Evolutionary conservation across 2,329 filamentous ascomycete species (phyloP).

Genomic region (Hypoxylon sp.): DNA sequence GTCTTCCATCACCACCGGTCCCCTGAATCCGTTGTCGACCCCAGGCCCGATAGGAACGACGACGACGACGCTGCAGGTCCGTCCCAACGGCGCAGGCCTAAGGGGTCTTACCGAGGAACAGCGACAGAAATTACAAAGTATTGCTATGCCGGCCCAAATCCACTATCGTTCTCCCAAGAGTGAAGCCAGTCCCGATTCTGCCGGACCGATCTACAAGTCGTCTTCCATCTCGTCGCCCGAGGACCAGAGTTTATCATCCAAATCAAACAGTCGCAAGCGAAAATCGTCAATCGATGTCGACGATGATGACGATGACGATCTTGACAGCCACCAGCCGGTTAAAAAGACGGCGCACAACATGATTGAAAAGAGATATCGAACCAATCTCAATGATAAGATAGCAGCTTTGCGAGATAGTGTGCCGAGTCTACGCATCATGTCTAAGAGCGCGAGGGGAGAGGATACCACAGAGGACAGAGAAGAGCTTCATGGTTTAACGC

Average conservation of each 20-base stretch:
- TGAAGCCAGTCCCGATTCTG: slow-evolving; percentile 66
- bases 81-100: slow-evolving; percentile 44
- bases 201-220: slow-evolving; percentile 57
- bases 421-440: slow-evolving; percentile 86
- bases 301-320: slow-evolving; percentile 67
- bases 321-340: slow-evolving; percentile 63
- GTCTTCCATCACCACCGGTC: slow-evolving; percentile 47
- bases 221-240: slow-evolving; percentile 69
- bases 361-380: slow-evolving; percentile 96
- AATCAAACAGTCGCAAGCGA: slow-evolving; percentile 66
- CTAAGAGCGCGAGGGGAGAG: slow-evolving; percentile 73
- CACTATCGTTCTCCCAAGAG: slow-evolving; percentile 68
- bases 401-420: slow-evolving; percentile 90
- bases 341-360: slow-evolving; percentile 99
- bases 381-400: slow-evolving; percentile 97
- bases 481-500: slow-evolving; percentile 81
- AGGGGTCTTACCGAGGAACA: slow-evolving; percentile 64
- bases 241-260: slow-evolving; percentile 54
- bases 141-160: slow-evolving; percentile 70
- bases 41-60: slow-evolving; percentile 39
- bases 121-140: slow-evolving; percentile 68
- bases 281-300: slow-evolving; percentile 70
- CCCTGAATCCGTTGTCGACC: slow-evolving; percentile 48
- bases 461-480: slow-evolving; percentile 79
- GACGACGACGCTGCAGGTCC: slow-evolving; percentile 42